Conservation (phyloP, 2,329 filamentous ascomycete genomes). For the Botrytis pseudocinerea region DNA sequence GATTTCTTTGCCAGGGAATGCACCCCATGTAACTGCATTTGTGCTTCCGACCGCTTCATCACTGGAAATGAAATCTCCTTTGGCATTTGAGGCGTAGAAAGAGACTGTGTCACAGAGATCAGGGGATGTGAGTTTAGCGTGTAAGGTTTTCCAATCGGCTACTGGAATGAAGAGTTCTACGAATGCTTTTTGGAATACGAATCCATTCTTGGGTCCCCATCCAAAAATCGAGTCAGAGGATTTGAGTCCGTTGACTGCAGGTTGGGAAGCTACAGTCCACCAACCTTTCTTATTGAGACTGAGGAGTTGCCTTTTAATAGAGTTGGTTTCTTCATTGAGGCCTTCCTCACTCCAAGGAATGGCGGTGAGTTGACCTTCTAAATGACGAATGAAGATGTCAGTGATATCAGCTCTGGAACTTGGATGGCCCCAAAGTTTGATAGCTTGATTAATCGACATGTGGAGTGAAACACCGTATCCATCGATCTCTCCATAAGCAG, state of each 20-base stretch:
- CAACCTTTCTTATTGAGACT: constrained; percentile 78
- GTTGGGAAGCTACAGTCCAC: constrained; percentile 97
- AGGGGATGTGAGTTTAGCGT: constrained; percentile 57
- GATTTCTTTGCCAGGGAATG: constrained; percentile 94
- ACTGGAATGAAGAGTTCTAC: constrained; percentile 90
- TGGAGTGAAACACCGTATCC: constrained; percentile 97
- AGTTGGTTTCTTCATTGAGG: constrained; percentile 77
- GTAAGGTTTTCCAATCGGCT: constrained; percentile 69
- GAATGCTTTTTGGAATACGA: constrained; percentile 98
- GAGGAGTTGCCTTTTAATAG: constrained; percentile 75
- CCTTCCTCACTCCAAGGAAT: constrained; percentile 95
- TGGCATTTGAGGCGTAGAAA: constrained; percentile 82
- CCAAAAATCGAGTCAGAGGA: constrained; percentile 80
- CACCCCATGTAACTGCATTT: constrained; percentile 96
- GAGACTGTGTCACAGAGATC: constrained; percentile 68
- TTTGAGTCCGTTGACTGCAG: constrained; percentile 81
- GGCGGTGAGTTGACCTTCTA: constrained; percentile 74
- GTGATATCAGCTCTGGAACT: constrained; percentile 70
- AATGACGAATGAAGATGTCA: constrained; percentile 75
- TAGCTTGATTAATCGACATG: constrained; percentile 80
- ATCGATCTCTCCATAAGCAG: constrained; percentile 94
- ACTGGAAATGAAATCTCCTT: constrained; percentile 76
- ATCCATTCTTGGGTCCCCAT: constrained; percentile 90
- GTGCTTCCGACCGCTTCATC: constrained; percentile 57
- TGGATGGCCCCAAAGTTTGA: constrained; percentile 83